phyloP scores from a whole-genome alignment of 805 yeast species.

The Zygoascus biomembranicola region DNA sequence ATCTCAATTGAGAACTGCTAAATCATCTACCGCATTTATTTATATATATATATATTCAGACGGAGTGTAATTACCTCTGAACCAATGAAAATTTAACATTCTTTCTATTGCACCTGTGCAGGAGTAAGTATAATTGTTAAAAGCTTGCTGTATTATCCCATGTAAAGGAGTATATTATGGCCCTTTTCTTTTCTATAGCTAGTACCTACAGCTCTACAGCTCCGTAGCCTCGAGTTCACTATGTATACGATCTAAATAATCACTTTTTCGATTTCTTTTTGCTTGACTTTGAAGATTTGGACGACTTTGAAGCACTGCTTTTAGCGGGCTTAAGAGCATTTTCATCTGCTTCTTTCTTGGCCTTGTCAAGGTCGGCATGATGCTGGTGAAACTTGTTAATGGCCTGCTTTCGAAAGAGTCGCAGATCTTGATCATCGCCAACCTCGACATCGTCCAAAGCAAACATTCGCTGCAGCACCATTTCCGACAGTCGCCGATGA shows the following conservation, averaged over 20 bases:
- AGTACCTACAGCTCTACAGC: no score
- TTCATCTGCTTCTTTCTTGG: conserved; percentile 2
- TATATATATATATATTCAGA: neutral
- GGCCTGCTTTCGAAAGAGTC: conserved; percentile 25
- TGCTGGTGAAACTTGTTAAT: conserved; percentile 26
- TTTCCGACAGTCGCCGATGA: conserved; percentile 27
- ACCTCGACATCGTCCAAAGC: conserved; percentile 29
- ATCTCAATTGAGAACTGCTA: conserved; percentile 10
- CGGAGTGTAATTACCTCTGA: no score
- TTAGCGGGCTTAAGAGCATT: neutral
- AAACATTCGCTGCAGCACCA: conserved; percentile 28
- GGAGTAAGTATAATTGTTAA: no score
- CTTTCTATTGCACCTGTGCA: no score
- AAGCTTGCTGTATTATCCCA: no score
- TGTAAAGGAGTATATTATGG: no score
- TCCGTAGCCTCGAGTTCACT: no score
- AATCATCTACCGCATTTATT: neutral
- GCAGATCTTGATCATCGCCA: conserved; percentile 24
- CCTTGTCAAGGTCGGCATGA: conserved; percentile 24
- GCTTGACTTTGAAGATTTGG: neutral
- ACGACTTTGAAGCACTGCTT: neutral
- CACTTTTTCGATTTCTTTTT: neutral
- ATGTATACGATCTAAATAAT: no score
- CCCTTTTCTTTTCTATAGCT: no score
- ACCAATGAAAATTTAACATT: no score